Base-by-base conservation (phyloP, 345 rosid genomes). In the Salix caprea region DNA sequence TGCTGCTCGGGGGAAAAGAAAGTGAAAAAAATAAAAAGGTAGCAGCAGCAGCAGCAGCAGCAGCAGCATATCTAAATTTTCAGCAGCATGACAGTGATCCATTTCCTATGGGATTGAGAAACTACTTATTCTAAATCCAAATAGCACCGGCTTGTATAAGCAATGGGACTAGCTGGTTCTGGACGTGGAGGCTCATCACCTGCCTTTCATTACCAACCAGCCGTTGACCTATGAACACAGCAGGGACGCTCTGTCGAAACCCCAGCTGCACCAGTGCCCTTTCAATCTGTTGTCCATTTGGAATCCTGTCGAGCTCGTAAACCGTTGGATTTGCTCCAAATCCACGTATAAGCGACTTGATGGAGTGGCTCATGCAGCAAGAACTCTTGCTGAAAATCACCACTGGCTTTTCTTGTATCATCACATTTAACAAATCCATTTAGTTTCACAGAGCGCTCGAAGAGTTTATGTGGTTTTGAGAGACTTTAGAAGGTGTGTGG, bases 281-380 rank as follows among this genome's bases (percentile, higher is more conserved):
- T 65, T 79, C 85, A 37, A 82, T 76, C 26, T 64, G 77, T n/a
- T 54, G 72, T 6, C 82, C 85, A 23, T 76, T 69, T 12, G 85
- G 78, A 10, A 82, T 69, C 7, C 19, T 42, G 69, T 82, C 82
- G 7, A 79, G 85, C 70, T 82, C 82, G 42, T 69, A 79, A 16
- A 82, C 65, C 1, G 62, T 82, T 16, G 82, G 85, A 44, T 79
- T 73, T 2, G 85, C 85, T 69, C 85, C 85, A 36, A 82, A 82
- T 10, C 85, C 77, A 28, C 75, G 23, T 9, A 82, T 76, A 14
- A 82, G 78, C 1, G 69, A 50, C 72, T 73, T 70, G 16, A 82
- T 78, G 36, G 85, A 67, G 73, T 82, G 82, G 77, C 85, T 79
- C 85, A 82, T 82, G 72, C 76, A 73, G 62, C 85, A 82, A 7